Evolutionary conservation across 208 protist genomes (phyloP), one percentile per base, ranked within the genome.

Genomic region (Tritrichomonas musculus): DNA sequence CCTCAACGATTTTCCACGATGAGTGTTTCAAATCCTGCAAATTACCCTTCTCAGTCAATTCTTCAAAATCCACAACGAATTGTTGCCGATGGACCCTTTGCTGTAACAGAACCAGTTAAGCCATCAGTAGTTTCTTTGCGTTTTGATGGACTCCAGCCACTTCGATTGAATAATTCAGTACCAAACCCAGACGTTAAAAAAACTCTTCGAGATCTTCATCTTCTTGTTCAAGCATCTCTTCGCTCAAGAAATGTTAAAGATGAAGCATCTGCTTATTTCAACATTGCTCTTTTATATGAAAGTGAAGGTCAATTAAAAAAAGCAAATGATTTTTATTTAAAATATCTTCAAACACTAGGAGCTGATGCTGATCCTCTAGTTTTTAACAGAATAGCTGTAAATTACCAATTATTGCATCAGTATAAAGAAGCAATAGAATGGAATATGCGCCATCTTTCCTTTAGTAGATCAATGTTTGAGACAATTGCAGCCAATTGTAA

Each of bases 371-470:
- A 82, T 82, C 73, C 73, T 20, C 33, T 82, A 14, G 73, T 82
- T 50, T 82, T 82, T 82, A 82, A 82, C 41, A 9, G 73, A 50
- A 82, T 82, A 47, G 73, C 73, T 9, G 73, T 82, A 22, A 82
- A 82, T 36, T 82, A 50, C 50, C 41, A 82, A 20, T 41, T 82
- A n/a, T 30, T 82, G 33, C 11, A 82, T 50, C 47, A 53, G 73
- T 82, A 47, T 44, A 41, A 82, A 33, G 73, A 82, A 82, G 73
- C 73, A 11, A 82, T 82, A 20, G 73, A 82, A 50, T 82, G 73
- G 73, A 82, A 82, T 50, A 82, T 82, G 73, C 33, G 73, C 9
- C 73, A 82, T 82, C 73, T 82, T 82, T 82, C 73, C 47, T 82
- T 82, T 82, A 47, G n/a, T 14, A 9, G 73, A 4, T 82, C 73